These are phyloP conservation scores for Phytophthora fragariaefolia DNA, from an alignment of 352 stramenopile genomes.

Conservation along the genomic window DNA sequence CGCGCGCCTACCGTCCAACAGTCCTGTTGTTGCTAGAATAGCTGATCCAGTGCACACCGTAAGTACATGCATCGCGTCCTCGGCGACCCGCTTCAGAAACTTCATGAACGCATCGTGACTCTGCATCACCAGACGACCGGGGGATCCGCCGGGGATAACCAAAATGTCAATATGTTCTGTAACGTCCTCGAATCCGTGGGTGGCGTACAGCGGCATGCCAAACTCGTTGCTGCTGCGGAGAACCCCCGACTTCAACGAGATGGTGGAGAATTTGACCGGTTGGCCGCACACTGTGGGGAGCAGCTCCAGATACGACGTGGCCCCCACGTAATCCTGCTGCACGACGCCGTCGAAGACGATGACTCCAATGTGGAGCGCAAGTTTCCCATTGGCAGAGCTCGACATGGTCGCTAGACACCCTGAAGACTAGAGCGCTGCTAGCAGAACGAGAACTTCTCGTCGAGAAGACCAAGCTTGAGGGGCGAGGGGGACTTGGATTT, in stretches of 20 bases:
- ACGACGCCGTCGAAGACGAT: conserved; percentile 68
- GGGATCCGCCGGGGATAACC: conserved; percentile 45
- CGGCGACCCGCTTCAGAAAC: conserved; percentile 43
- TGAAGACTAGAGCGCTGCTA: no score
- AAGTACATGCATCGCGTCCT: conserved; percentile 46
- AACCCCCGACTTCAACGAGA: conserved; percentile 43
- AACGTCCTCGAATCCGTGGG: conserved; percentile 35
- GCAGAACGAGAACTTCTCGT: no score
- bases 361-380: conserved; percentile 53
- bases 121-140: conserved; percentile 37
- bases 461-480: no score
- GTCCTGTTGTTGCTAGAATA: conserved; percentile 50
- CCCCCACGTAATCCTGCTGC: conserved; percentile 67
- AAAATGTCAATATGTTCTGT: conserved; percentile 51
- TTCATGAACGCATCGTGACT: conserved; percentile 46
- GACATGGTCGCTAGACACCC: conserved; percentile 9
- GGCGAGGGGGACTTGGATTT: not conserved
- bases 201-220: conserved; percentile 48
- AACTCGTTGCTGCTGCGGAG: conserved; percentile 46
- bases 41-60: conserved; percentile 63
- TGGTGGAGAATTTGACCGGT: conserved; percentile 58
- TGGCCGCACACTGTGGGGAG: conserved; percentile 49
- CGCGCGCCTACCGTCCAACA: conserved; percentile 50
- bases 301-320: conserved; percentile 63
- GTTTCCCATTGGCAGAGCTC: conserved; percentile 3